Evolutionary conservation across 495 filamentous ascomycete species (phyloP).

Genomic region (Hapsidospora chrysogenum): DNA sequence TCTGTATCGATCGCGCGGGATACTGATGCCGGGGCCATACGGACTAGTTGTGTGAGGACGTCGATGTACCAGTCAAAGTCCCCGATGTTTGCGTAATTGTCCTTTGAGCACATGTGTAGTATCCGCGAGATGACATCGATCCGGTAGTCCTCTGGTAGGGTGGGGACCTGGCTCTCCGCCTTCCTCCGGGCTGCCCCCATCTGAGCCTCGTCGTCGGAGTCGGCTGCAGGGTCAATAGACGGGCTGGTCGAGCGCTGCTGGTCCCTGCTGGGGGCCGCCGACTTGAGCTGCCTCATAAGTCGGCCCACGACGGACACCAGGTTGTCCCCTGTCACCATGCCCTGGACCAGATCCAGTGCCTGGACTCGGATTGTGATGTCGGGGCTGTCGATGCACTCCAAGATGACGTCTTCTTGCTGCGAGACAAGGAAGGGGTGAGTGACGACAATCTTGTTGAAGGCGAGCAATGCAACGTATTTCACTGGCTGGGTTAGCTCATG

Average conservation of each 20-base stretch:
- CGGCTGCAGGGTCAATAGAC: slow-evolving; percentile 27
- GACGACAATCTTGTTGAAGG: slow-evolving; percentile 82
- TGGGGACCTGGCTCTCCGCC: slow-evolving; percentile 16
- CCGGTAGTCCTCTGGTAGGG: slow-evolving; percentile 68
- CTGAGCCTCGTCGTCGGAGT: slow-evolving; percentile 42
- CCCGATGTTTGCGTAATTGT: slow-evolving; percentile 65
- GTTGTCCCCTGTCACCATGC: slow-evolving; percentile 79
- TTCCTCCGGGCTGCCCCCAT: slow-evolving; percentile 18
- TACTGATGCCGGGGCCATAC: slow-evolving; percentile 42
- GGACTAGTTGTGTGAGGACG: slow-evolving; percentile 63
- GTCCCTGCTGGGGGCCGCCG: slow-evolving; percentile 21
- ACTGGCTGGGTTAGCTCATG: slow-evolving; percentile 33
- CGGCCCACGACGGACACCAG: slow-evolving; percentile 70
- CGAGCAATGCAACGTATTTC: slow-evolving; percentile 91
- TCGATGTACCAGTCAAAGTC: slow-evolving; percentile 98
- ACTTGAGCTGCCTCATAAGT: slow-evolving; percentile 65
- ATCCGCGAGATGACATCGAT: slow-evolving; percentile 63
- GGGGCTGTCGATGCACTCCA: slow-evolving; percentile 85
- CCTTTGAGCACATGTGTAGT: slow-evolving; percentile 77
- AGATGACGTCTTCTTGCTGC: slow-evolving; percentile 84
- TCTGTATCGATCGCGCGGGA: slow-evolving; percentile 15
- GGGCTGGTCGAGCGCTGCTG: slow-evolving; percentile 11
- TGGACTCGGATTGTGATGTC: slow-evolving; percentile 94
- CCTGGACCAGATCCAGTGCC: slow-evolving; percentile 75
- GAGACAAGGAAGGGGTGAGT: slow-evolving; percentile 78